Base-by-base conservation (phyloP, 495 filamentous ascomycete genomes). In the Penicillium chermesinum region DNA sequence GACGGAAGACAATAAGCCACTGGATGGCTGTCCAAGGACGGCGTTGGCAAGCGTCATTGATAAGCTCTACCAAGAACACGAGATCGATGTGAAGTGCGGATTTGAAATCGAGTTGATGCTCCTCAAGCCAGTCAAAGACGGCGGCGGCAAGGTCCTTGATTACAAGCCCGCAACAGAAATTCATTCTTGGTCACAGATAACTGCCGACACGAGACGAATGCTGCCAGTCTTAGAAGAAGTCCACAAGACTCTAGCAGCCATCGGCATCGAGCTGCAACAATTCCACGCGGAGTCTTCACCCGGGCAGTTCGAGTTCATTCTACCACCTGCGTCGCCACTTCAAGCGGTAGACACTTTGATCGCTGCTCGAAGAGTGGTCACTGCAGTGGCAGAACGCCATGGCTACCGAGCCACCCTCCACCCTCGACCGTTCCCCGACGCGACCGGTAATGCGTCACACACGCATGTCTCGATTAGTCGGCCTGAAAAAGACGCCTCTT, bases 51-150 rank as follows among this genome's bases (percentile, higher is more conserved):
- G 66, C 18, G 68, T 82, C 12, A 57, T 85, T 10, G 63, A 73
- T n/a, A 55, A 54, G 18, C 49, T 69, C 10, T 62, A 67, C 9
- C 67, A 74, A 12, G 38, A 68, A 13, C 53, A 62, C 19, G 58
- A 66, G 7, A 67, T 79, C 27, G 57, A 76, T 19, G 78, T 90
- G 32, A 68, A 85, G 1, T 59, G 87, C 20, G 89, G 89, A 3
- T 91, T 91, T 55, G 90, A 95, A 63, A 81, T 91, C 27, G 89
- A 95, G 63, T 81, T 96, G 15, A 72, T 88, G 5, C 83, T 94
- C 48, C 61, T 93, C 41, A 63, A 55, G 7, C 59, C 65, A 27
- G 43, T 46, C 3, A 48, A 52, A n/a, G 54, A 38, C 9, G 46
- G 12, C 34, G 47, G 38, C 22, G 59, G 47, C 22, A 50, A 20